Evolutionary conservation across 495 filamentous ascomycete genomes (phyloP).

Genomic region (Xylaria flabelliformis): DNA sequence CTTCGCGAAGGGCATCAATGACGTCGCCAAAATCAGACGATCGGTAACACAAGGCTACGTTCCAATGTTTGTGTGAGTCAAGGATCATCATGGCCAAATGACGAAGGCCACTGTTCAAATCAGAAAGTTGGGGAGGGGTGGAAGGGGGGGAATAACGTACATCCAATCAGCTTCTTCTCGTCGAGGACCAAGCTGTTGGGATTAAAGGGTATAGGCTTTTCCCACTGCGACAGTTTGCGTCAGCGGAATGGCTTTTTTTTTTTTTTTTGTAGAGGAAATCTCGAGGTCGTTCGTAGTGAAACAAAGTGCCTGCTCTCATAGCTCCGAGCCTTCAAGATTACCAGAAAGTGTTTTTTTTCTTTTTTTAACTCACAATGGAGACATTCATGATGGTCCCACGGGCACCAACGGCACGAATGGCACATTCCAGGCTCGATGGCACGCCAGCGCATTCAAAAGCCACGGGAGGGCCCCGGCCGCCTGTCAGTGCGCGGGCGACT

Average conservation of each 20-base stretch:
- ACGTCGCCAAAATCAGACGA: conserved; percentile 62
- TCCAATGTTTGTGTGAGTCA: background rate
- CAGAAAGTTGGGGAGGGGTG: background rate
- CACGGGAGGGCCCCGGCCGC: conserved; percentile 58
- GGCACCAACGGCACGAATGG: conserved; percentile 55
- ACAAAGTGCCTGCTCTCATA: no score
- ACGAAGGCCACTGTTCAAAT: background rate
- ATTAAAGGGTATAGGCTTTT: conserved; percentile 53
- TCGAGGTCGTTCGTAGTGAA: background rate
- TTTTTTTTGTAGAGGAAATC: background rate
- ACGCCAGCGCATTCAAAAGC: conserved; percentile 67
- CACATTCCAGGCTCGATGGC: conserved; percentile 56
- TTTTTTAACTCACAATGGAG: conserved; percentile 46
- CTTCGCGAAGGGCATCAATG: conserved; percentile 59
- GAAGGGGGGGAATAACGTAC: conserved; percentile 12
- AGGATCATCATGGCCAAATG: background rate
- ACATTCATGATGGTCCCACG: conserved; percentile 67
- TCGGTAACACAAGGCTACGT: conserved; percentile 32
- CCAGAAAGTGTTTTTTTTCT: no score
- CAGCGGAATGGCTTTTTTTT: background rate
- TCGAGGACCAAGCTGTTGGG: conserved; percentile 57
- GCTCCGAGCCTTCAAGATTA: no score
- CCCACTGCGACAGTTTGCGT: conserved; percentile 48
- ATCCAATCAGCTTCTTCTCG: conserved; percentile 54
- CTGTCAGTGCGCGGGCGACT: conserved; percentile 53